phyloP scores from a whole-genome alignment of 148 eudicot species.

The Silene uniflora region DNA sequence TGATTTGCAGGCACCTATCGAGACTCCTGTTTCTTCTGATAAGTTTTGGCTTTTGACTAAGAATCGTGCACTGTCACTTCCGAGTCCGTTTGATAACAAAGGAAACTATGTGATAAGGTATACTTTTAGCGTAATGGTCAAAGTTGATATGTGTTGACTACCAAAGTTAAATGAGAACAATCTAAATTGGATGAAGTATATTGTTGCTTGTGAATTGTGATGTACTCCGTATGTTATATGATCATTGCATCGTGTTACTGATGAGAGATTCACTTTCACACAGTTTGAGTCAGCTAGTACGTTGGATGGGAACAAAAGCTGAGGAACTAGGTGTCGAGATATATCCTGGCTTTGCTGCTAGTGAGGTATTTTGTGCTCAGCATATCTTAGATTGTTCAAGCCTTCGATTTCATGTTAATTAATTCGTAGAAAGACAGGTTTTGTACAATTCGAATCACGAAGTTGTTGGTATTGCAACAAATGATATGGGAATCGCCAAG shows the following conservation, averaged over 20 bases:
- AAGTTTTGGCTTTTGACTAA: slow-evolving; percentile 78
- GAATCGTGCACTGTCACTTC: slow-evolving; percentile 65
- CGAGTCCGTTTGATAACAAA: slow-evolving; percentile 82
- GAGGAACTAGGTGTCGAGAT: slow-evolving; percentile 97
- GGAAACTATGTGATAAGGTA: slow-evolving; percentile 98
- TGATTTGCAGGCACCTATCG: slow-evolving; percentile 74
- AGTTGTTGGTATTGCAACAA: slow-evolving; percentile 89
- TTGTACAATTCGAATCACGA: slow-evolving; percentile 56
- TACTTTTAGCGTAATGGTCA: not conserved
- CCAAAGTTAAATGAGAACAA: not conserved
- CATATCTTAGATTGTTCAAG: slow-evolving; percentile 5
- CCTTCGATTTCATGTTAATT: slow-evolving; percentile 19
- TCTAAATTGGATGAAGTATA: not conserved
- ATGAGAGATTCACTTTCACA: slow-evolving; percentile 17
- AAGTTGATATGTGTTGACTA: not conserved
- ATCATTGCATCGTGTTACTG: slow-evolving; percentile 8
- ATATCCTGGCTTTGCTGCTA: slow-evolving; percentile 98
- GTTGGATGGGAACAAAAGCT: slow-evolving; percentile 89
- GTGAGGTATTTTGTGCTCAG: slow-evolving; percentile 61
- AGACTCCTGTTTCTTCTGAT: slow-evolving; percentile 78
- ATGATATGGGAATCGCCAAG: slow-evolving; percentile 91
- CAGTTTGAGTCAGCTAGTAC: slow-evolving; percentile 90
- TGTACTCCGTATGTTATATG: not conserved
- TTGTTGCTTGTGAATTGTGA: slow-evolving; percentile 8
- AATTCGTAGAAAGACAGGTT: slow-evolving; percentile 42